Percentiles rank a stretch among this genome's conserved stretches.
These are phyloP conservation scores for Leishmania lainsoni DNA, from an alignment of 208 protist genomes.

Conservation along the genomic window DNA sequence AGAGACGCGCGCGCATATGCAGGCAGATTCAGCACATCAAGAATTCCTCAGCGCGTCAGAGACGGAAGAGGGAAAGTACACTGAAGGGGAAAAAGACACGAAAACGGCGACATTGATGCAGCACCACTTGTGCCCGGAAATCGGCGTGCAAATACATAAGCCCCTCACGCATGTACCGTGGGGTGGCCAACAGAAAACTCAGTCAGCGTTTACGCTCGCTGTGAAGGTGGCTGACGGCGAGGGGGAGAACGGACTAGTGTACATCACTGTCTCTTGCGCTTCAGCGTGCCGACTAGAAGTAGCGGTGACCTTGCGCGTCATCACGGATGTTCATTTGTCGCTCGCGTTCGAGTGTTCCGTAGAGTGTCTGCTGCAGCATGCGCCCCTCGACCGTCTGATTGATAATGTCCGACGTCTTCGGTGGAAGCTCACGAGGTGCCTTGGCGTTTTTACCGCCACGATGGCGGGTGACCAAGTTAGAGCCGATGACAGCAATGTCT, in stretches of 20 bases:
- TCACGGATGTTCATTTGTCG: conserved; percentile 66
- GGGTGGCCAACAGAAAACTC: not conserved
- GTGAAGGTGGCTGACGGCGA: not conserved
- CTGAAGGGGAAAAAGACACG: not conserved
- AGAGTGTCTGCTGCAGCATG: conserved; percentile 59
- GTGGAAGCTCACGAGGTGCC: conserved; percentile 48
- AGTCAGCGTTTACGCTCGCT: not conserved
- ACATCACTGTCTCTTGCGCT: not conserved
- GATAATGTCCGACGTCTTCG: conserved; percentile 56
- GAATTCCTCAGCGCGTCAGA: not conserved
- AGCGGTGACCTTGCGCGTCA: conserved; percentile 40
- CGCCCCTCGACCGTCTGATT: conserved; percentile 64
- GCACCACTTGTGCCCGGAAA: not conserved
- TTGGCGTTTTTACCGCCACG: conserved; percentile 50
- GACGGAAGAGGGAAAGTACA: too few relatives aligned
- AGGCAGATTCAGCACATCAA: not conserved
- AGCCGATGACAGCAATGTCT: conserved; percentile 42
- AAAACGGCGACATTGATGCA: not conserved
- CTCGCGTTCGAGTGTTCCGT: conserved; percentile 46
- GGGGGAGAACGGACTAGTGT: not conserved
- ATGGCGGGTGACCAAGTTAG: conserved; percentile 45
- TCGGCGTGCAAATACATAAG: not conserved
- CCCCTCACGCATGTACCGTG: not conserved
- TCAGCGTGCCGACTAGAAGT: conserved; percentile 35
- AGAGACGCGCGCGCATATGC: not conserved